These are phyloP conservation scores for Candida stauntonica DNA, from an alignment of 805 yeast species.

Conservation along the genomic window DNA sequence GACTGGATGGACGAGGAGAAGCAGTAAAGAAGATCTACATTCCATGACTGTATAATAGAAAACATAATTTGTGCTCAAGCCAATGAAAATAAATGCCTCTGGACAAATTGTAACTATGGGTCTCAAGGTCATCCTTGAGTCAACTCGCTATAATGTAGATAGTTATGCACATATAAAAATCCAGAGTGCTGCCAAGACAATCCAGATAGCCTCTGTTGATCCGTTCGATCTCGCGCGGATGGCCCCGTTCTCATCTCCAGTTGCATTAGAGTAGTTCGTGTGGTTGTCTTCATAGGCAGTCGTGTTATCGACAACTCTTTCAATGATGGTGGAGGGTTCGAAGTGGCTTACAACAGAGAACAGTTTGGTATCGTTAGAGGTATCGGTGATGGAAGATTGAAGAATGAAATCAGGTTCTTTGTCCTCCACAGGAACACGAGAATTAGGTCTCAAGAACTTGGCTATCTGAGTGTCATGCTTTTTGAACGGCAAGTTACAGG, in stretches of 20 bases:
- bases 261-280: conserved; percentile 3
- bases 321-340: not conserved
- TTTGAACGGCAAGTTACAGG: conserved; percentile 47
- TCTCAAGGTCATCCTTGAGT: too few species aligned
- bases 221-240: not conserved
- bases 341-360: conserved; percentile 1
- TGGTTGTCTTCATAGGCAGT: not conserved
- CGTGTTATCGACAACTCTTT: not conserved
- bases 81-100: too few species aligned
- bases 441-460: conserved; percentile 25
- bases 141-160: too few species aligned
- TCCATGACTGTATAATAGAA: too few species aligned
- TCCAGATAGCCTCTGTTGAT: not conserved
- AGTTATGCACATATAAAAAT: too few species aligned
- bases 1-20: conserved; percentile 83
- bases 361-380: conserved; percentile 11
- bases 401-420: conserved; percentile 25
- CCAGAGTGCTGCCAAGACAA: not conserved
- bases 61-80: too few species aligned
- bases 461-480: conserved; percentile 35
- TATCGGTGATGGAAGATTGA: conserved; percentile 20
- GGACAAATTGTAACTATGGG: too few species aligned
- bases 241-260: conserved; percentile 9
- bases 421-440: conserved; percentile 24
- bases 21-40: not conserved